Conservation (phyloP, 768 basidiomycete genomes). For the Clitopilus passeckerianus region DNA sequence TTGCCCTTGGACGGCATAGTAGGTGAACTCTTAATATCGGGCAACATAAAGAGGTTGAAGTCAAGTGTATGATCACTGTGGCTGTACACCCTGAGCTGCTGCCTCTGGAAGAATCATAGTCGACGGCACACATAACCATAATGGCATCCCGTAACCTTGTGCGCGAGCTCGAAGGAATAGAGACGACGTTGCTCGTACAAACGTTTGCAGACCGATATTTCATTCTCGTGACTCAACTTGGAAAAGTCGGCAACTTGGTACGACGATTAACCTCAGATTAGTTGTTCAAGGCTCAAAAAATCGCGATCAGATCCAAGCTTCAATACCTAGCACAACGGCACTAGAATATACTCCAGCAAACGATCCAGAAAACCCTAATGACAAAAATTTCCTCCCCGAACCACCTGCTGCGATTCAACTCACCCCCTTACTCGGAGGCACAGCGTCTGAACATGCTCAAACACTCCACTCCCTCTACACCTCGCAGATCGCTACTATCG, state of each 20-base stretch:
- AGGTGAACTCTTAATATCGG: conserved; percentile 11
- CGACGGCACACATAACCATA: conserved; percentile 9
- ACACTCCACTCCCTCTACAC: conserved; percentile 78
- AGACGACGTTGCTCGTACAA: conserved; percentile 77
- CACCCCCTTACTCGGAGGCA: conserved; percentile 72
- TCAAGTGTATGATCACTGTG: background rate
- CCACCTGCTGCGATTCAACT: conserved; percentile 74
- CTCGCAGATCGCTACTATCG: conserved; percentile 79
- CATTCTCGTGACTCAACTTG: conserved; percentile 86
- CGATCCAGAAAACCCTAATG: conserved; percentile 28
- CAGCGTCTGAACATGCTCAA: conserved; percentile 62
- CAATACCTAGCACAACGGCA: conserved; percentile 59
- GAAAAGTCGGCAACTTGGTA: conserved; percentile 88
- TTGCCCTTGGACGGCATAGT: conserved; percentile 47
- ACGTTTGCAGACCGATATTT: conserved; percentile 75
- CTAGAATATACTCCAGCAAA: conserved; percentile 35
- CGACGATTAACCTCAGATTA: conserved; percentile 8
- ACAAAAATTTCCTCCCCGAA: conserved; percentile 35
- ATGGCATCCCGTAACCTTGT: conserved; percentile 47
- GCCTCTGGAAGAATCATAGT: conserved; percentile 10
- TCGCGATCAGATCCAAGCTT: conserved; percentile 60
- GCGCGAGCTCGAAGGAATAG: conserved; percentile 45
- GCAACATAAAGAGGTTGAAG: conserved; percentile 9
- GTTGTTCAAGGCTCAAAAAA: conserved; percentile 22
- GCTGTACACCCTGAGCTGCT: background rate